These are phyloP conservation scores for Fusarium armeniacum DNA, from an alignment of 2,329 filamentous ascomycete species.

Conservation along the genomic window DNA sequence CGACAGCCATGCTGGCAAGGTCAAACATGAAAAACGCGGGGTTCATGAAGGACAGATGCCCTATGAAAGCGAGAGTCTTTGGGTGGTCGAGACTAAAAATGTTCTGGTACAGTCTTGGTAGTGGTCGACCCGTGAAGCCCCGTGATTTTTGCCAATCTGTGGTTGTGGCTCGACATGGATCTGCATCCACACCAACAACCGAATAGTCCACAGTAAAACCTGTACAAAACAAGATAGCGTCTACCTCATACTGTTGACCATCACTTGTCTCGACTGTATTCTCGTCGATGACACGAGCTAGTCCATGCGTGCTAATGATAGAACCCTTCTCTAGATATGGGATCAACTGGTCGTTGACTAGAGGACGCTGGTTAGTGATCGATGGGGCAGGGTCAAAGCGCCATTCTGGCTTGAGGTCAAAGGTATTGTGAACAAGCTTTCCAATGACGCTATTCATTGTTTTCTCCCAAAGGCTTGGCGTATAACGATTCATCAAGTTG, in stretches of 20 bases:
- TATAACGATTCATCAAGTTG: constrained; percentile 14
- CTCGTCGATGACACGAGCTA: constrained; percentile 6
- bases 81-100: constrained; percentile 20
- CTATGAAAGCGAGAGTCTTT: constrained; percentile 12
- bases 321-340: constrained; percentile 8
- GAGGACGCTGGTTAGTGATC: constrained; percentile 14
- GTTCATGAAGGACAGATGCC: constrained; percentile 17
- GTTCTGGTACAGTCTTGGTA: constrained; percentile 12
- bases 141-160: constrained; percentile 11
- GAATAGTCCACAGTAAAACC: constrained; percentile 17
- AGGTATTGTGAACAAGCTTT: constrained; percentile 9
- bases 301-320: constrained; percentile 11
- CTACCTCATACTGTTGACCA: constrained; percentile 6
- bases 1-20: constrained; percentile 15
- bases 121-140: constrained; percentile 1
- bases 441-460: constrained; percentile 20
- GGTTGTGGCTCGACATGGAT: constrained; percentile 11
- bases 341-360: constrained; percentile 16
- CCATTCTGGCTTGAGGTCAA: constrained; percentile 19
- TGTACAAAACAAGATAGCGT: constrained; percentile 18
- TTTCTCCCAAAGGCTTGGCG: constrained; percentile 10
- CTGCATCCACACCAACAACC: constrained; percentile 4
- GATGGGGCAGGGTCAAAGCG: constrained; percentile 18
- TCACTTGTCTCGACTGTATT: constrained; percentile 18
- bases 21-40: constrained; percentile 21